Conservation (phyloP, 2,329 filamentous ascomycete genomes). For the Colletotrichum lini region DNA sequence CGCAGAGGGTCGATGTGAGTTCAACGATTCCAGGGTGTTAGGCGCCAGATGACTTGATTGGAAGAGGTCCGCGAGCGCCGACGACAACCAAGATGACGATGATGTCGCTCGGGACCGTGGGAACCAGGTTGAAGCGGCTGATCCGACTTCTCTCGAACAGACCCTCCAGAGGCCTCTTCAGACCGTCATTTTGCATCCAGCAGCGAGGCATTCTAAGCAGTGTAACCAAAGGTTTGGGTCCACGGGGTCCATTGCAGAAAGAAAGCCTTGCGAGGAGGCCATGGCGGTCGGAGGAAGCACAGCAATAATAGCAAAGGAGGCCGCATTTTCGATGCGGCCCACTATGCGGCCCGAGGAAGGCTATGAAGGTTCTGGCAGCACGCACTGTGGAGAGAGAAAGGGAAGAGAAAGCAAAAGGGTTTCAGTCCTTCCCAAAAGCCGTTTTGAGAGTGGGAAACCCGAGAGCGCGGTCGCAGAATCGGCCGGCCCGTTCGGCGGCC, state of each 20-base stretch:
- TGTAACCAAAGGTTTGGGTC: background rate
- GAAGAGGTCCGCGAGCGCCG: background rate
- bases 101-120: background rate
- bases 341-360: constrained; percentile 32
- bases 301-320: constrained; percentile 4
- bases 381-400: background rate
- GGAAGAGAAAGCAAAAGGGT: background rate
- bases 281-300: constrained; percentile 21
- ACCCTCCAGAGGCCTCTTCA: constrained; percentile 7
- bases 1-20: constrained; percentile 17
- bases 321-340: constrained; percentile 15
- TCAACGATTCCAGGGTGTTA: background rate
- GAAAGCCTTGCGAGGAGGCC: constrained; percentile 37
- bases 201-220: constrained; percentile 9
- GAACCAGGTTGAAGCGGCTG: background rate
- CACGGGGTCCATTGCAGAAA: background rate
- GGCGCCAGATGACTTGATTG: background rate
- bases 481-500: constrained; percentile 40
- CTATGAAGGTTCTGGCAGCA: constrained; percentile 20
- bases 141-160: too few species aligned
- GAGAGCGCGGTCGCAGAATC: constrained; percentile 13
- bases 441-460: constrained; percentile 9
- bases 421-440: background rate
- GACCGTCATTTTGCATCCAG: background rate
- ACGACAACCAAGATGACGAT: background rate